Conservation (phyloP, 1,139 yeast genomes). For the Pichia sp. region DNA sequence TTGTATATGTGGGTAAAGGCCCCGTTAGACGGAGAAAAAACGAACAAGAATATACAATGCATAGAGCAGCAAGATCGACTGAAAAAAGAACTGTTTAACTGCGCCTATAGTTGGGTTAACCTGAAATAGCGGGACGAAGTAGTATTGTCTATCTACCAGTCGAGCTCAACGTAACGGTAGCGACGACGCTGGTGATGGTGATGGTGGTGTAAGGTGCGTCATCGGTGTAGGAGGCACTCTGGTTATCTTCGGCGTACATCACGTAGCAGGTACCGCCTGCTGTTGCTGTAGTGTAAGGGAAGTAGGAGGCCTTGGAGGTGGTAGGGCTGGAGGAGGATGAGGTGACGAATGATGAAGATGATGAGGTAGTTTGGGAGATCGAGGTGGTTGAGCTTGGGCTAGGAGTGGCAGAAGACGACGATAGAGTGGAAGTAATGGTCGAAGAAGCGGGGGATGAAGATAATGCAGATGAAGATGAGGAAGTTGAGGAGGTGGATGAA, state of each 20-base stretch:
- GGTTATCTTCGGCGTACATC: constrained; percentile 32
- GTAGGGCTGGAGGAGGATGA: constrained; percentile 9
- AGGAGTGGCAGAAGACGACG: constrained; percentile 8
- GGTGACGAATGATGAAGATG: constrained; percentile 7
- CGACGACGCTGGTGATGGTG: constrained; percentile 31
- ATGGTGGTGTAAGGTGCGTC: constrained; percentile 30
- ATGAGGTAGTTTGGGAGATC: constrained; percentile 13
- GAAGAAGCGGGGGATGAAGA: neutral
- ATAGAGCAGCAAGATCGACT: neutral
- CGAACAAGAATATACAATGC: neutral
- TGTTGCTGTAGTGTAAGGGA: constrained; percentile 30
- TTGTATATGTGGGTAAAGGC: neutral
- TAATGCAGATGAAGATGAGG: constrained; percentile 8
- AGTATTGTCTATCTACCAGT: neutral
- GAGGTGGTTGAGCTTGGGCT: constrained; percentile 10
- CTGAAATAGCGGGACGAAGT: no score
- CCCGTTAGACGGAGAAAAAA: neutral
- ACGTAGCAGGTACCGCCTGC: constrained; percentile 31
- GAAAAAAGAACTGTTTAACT: constrained; percentile 1
- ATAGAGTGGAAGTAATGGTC: neutral
- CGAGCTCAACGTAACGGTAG: constrained; percentile 27
- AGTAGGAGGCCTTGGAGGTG: constrained; percentile 19
- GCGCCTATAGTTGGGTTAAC: neutral
- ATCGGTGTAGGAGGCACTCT: constrained; percentile 24
- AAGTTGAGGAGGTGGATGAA: constrained; percentile 12